Conservation (phyloP, 176 grass and related monocot species). For the Triticum monococcum region DNA sequence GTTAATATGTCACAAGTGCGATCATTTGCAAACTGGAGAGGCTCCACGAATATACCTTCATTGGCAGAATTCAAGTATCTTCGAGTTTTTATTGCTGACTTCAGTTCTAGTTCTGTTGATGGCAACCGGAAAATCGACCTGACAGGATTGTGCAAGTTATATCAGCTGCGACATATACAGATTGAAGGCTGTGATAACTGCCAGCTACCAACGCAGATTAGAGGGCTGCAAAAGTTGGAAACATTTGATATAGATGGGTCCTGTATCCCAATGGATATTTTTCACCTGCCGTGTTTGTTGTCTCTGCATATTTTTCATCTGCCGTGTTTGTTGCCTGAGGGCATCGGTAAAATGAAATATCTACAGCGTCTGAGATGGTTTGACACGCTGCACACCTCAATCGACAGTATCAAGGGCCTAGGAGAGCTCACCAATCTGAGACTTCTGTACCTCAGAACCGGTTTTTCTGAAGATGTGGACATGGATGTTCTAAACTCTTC, state of each 20-base stretch:
- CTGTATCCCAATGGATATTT: conserved; percentile 11
- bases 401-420: no score
- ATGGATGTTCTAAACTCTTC: conserved; percentile 1
- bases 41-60: no score
- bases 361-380: neutral
- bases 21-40: no score
- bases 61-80: no score
- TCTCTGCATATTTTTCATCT: neutral
- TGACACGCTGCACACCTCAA: conserved; percentile 3
- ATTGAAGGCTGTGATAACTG: conserved; percentile 1
- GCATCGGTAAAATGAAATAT: neutral
- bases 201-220: conserved; percentile 15
- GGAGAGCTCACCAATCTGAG: no score
- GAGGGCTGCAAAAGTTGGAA: conserved; percentile 7
- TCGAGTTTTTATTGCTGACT: no score
- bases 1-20: neutral
- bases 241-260: conserved; percentile 20
- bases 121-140: no score
- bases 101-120: no score
- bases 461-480: no score
- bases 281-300: neutral
- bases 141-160: no score
- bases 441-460: no score
- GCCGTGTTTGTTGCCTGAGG: neutral
- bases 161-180: no score